Percentiles rank a stretch among this genome's conserved stretches.
Evolutionary conservation across 495 filamentous ascomycete genomes (phyloP).

Genomic region (Trichocladium uniseriatum): DNA sequence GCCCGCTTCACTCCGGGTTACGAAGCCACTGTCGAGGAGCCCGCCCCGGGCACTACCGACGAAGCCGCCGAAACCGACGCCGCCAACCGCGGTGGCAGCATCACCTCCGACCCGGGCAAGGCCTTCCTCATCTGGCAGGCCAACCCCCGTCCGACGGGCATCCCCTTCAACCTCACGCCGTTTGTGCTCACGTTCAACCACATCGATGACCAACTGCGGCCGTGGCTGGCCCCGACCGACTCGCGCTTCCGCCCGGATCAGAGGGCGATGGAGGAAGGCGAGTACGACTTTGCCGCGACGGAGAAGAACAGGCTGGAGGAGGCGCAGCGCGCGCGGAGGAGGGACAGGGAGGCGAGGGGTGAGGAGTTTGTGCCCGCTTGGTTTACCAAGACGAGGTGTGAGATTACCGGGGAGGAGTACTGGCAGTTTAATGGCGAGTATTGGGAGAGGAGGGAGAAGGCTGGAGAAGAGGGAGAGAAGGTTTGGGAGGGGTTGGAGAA

Average conservation of each 20-base stretch:
- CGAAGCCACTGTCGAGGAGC: conserved; percentile 59
- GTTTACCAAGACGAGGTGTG: conserved; percentile 65
- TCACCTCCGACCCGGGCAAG: conserved; percentile 47
- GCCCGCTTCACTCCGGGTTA: conserved; percentile 87
- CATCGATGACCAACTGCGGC: conserved; percentile 61
- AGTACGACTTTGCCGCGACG: conserved; percentile 82
- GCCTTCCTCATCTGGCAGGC: conserved; percentile 91
- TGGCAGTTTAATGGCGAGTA: conserved; percentile 86
- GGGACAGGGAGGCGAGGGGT: conserved; percentile 62
- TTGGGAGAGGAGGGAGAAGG: conserved; percentile 60
- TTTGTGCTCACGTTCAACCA: conserved; percentile 93
- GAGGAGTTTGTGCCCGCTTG: conserved; percentile 78
- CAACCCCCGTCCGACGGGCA: conserved; percentile 66
- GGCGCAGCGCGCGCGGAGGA: conserved; percentile 71
- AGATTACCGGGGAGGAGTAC: conserved; percentile 78
- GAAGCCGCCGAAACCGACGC: conserved; percentile 37
- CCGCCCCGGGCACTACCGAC: conserved; percentile 44
- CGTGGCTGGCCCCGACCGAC: conserved; percentile 80
- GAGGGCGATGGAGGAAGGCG: conserved; percentile 96
- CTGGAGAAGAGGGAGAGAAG: conserved; percentile 35
- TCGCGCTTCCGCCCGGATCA: conserved; percentile 87
- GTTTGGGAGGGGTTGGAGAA: conserved; percentile 42
- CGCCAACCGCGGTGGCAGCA: conserved; percentile 34
- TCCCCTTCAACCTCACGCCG: conserved; percentile 95
- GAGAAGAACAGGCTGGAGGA: conserved; percentile 97